These are phyloP conservation scores for Aspergillus oerlinghausenensis DNA, from an alignment of 2,329 filamentous ascomycete genomes.

Conservation along the genomic window DNA sequence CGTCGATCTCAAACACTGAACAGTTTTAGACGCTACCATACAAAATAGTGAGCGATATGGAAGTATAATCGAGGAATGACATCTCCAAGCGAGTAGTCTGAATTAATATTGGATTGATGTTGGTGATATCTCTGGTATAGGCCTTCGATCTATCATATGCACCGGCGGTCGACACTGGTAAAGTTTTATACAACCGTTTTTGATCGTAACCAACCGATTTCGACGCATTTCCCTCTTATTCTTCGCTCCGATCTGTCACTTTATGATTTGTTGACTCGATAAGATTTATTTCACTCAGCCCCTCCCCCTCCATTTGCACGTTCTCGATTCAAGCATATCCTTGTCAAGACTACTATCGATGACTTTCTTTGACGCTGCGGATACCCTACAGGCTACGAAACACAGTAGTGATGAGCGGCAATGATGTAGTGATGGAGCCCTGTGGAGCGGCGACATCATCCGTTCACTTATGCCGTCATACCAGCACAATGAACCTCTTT, in stretches of 20 bases:
- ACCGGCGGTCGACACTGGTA: neutral
- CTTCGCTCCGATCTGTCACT: neutral
- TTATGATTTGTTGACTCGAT: neutral
- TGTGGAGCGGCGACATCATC: constrained; percentile 10
- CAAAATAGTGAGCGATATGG: neutral
- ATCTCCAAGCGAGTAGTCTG: too few relatives aligned
- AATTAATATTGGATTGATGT: neutral
- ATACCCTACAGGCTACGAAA: neutral
- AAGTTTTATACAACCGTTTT: too few relatives aligned
- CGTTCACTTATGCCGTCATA: constrained; percentile 8
- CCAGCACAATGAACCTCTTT: neutral
- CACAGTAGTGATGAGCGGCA: constrained; percentile 4
- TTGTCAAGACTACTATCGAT: neutral
- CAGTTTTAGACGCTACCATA: constrained; percentile 4
- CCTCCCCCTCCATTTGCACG: neutral
- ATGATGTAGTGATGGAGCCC: neutral
- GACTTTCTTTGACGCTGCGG: too few relatives aligned
- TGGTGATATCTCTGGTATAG: neutral
- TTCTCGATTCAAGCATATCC: neutral
- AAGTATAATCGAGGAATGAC: neutral
- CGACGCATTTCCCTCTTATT: neutral
- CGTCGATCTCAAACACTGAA: neutral
- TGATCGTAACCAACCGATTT: neutral
- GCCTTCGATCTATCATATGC: too few relatives aligned
- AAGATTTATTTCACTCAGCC: neutral